A percentile compares a stretch with the other conserved stretches of the same genome.
Evolutionary conservation across 208 protist species (phyloP).

Genomic region (Crithidia sp.): DNA sequence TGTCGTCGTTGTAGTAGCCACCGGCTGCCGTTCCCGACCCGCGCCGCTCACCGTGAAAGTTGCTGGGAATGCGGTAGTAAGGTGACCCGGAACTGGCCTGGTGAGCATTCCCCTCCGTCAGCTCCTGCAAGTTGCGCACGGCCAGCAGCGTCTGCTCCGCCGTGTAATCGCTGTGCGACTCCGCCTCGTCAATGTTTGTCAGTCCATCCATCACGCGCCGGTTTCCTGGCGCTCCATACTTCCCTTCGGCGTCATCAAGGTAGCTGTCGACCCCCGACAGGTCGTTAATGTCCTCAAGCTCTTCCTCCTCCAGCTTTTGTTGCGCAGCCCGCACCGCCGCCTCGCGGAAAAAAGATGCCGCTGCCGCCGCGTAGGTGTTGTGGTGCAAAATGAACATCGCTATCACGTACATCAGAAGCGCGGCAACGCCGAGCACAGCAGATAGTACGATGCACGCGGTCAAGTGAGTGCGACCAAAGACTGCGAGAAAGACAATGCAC

Average conservation of each 20-base stretch:
- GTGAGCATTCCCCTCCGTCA: constrained; percentile 27
- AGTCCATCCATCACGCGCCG: neutral
- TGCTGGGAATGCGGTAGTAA: constrained; percentile 19
- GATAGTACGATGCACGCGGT: constrained; percentile 38
- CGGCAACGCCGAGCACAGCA: constrained; percentile 34
- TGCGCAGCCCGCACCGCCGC: constrained; percentile 44
- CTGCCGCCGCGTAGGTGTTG: constrained; percentile 61
- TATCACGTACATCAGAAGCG: constrained; percentile 34
- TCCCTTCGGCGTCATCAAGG: neutral
- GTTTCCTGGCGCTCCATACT: constrained; percentile 9
- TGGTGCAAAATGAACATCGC: constrained; percentile 54
- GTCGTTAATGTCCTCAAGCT: constrained; percentile 22
- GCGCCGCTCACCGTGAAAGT: constrained; percentile 1
- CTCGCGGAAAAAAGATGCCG: constrained; percentile 52
- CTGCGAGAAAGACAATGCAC: constrained; percentile 46
- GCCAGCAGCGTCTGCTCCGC: constrained; percentile 26
- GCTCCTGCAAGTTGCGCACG: constrained; percentile 24
- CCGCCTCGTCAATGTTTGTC: constrained; percentile 1
- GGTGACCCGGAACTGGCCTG: neutral
- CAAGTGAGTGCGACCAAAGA: constrained; percentile 31
- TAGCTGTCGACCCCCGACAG: neutral
- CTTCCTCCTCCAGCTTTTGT: constrained; percentile 39
- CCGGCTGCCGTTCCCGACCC: constrained; percentile 1
- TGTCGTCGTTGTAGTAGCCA: constrained; percentile 22
- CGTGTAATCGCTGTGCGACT: constrained; percentile 19